phyloP scores from a whole-genome alignment of 257 asterid species.

The Capsicum baccatum region DNA sequence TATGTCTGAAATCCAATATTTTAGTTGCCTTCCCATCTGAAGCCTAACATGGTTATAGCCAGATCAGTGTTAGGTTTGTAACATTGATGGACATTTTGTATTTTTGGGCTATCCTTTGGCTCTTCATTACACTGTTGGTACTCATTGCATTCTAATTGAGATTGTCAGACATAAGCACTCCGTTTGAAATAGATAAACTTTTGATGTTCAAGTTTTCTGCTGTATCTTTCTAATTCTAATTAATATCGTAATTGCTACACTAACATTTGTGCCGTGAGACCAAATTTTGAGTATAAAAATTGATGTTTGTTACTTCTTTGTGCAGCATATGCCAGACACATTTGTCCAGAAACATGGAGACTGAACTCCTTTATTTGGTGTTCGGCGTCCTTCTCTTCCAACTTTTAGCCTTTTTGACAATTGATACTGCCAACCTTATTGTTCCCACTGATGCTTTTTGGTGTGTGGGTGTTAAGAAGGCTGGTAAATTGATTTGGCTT shows the following conservation, averaged over 20 bases:
- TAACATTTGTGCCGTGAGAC: neutral
- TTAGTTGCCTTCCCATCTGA: neutral
- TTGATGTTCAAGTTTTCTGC: neutral
- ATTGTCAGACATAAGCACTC: neutral
- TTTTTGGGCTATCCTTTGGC: neutral
- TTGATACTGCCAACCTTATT: constrained; percentile 11
- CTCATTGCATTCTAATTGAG: neutral
- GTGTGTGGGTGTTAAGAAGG: constrained; percentile 30
- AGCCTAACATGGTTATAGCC: neutral
- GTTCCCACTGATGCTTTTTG: constrained; percentile 29
- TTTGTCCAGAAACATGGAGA: constrained; percentile 29
- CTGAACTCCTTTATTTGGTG: neutral
- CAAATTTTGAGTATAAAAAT: neutral
- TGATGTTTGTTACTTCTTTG: neutral
- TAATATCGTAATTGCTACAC: neutral
- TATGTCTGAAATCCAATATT: neutral
- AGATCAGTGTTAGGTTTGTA: neutral
- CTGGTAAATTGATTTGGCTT: constrained; percentile 26
- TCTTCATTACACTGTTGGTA: neutral
- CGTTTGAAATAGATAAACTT: neutral
- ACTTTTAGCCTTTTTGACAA: too few relatives aligned
- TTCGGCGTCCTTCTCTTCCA: too few relatives aligned
- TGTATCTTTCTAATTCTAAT: neutral
- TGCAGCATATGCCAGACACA: constrained; percentile 34
- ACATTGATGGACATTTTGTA: constrained; percentile 10